phyloP scores from a whole-genome alignment of 192 early-diverging fungal genomes.

The Helicostylum pulchrum region DNA sequence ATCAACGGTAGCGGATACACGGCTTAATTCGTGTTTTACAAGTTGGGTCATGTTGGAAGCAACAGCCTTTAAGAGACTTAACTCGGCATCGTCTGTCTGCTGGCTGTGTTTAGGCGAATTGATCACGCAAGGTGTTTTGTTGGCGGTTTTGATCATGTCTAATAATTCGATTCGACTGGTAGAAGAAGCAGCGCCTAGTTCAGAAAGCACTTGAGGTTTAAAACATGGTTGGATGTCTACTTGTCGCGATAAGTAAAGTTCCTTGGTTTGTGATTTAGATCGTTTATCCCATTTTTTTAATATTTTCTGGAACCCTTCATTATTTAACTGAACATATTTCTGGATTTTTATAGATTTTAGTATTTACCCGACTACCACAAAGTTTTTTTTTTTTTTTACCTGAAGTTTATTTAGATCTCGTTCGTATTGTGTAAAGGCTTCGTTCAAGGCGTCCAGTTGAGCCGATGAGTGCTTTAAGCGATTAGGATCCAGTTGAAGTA shows the following conservation, averaged over 20 bases:
- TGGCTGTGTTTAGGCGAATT: neutral
- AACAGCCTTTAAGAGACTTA: too few species aligned
- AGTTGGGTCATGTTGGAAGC: too few species aligned
- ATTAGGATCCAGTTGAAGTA: conserved; percentile 44
- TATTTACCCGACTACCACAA: too few species aligned
- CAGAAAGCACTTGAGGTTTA: conserved; percentile 86
- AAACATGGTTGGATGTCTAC: conserved; percentile 98
- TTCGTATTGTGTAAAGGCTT: conserved; percentile 87
- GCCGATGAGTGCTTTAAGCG: conserved; percentile 45
- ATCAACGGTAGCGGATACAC: neutral
- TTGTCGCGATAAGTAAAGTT: conserved; percentile 94
- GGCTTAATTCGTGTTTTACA: too few species aligned
- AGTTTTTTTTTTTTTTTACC: conserved; percentile 40
- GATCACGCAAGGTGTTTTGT: too few species aligned
- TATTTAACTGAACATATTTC: conserved; percentile 97
- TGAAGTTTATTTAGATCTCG: conserved; percentile 94
- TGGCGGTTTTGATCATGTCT: conserved; percentile 30
- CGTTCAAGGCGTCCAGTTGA: conserved; percentile 68
- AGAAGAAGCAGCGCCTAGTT: conserved; percentile 80
- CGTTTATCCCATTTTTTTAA: conserved; percentile 99
- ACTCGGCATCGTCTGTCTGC: too few species aligned
- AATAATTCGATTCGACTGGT: conserved; percentile 73
- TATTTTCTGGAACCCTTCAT: conserved; percentile 95
- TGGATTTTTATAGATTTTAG: conserved; percentile 22
- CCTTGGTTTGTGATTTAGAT: conserved; percentile 93